These are phyloP conservation scores for Pseudogymnoascus sp. DNA, from an alignment of 2,329 filamentous ascomycete species.

Conservation along the genomic window DNA sequence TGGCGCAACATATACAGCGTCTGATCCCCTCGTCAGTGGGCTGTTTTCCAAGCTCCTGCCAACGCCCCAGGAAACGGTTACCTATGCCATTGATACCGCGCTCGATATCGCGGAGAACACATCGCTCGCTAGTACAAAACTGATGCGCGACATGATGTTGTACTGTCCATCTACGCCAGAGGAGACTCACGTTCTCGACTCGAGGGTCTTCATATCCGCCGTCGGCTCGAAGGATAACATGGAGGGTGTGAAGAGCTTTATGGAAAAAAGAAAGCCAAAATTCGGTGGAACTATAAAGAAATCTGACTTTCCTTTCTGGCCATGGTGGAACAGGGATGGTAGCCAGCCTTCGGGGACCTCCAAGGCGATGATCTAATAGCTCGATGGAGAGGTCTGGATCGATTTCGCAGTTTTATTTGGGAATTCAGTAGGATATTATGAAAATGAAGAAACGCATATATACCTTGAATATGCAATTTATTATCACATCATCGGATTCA, in stretches of 20 bases:
- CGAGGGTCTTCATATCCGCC: constrained; percentile 51
- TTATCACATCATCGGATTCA: neutral
- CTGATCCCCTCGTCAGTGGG: constrained; percentile 42
- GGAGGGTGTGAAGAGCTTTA: constrained; percentile 50
- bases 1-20: constrained; percentile 48
- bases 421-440: neutral
- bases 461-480: neutral
- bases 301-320: constrained; percentile 45
- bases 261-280: constrained; percentile 49
- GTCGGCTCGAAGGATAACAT: constrained; percentile 48
- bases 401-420: neutral
- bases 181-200: constrained; percentile 62
- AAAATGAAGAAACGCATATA: neutral
- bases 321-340: constrained; percentile 51
- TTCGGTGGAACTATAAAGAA: constrained; percentile 49
- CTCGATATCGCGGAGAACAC: constrained; percentile 59
- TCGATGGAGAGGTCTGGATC: neutral
- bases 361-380: constrained; percentile 16
- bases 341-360: constrained; percentile 23
- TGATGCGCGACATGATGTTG: constrained; percentile 68
- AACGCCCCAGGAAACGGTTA: constrained; percentile 23
- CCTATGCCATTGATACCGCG: constrained; percentile 52
- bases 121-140: constrained; percentile 51
- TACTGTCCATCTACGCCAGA: constrained; percentile 51
- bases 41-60: constrained; percentile 60